Evolutionary conservation across 2,329 filamentous ascomycete genomes (phyloP).

Genomic region (Metarhizium rileyi): DNA sequence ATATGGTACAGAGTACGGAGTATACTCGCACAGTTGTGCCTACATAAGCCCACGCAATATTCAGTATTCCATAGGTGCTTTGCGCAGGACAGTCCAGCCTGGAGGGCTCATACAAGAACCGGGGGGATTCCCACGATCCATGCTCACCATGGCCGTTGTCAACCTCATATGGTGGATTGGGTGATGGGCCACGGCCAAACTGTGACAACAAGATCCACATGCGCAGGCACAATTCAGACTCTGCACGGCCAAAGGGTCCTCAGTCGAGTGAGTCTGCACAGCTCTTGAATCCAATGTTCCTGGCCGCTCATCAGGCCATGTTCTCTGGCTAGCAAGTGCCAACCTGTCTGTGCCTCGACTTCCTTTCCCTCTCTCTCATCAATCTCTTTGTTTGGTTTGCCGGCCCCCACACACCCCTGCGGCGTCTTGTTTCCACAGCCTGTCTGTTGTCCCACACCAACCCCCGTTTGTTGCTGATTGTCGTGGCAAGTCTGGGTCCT

Average conservation of each 20-base stretch:
- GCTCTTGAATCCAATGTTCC: background rate
- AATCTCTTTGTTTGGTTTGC: slow-evolving; percentile 1
- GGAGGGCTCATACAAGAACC: too few relatives aligned
- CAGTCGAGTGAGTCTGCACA: background rate
- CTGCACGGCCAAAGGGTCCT: background rate
- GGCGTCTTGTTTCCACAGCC: background rate
- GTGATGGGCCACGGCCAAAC: background rate
- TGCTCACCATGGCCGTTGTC: background rate
- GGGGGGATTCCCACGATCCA: background rate
- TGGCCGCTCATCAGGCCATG: background rate
- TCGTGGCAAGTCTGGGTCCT: background rate
- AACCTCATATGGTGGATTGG: background rate
- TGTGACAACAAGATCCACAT: background rate
- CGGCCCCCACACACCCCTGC: slow-evolving; percentile 6
- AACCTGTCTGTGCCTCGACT: background rate
- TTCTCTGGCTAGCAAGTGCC: background rate
- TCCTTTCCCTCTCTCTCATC: slow-evolving; percentile 5
- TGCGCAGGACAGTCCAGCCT: too few relatives aligned
- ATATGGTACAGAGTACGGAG: background rate
- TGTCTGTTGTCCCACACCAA: slow-evolving; percentile 8
- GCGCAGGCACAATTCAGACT: background rate
- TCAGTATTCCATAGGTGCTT: too few relatives aligned
- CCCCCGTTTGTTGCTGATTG: slow-evolving; percentile 4
- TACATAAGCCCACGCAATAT: too few relatives aligned
- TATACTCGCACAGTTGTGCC: background rate